These are phyloP conservation scores for Alternaria sp. DNA, from an alignment of 2,329 filamentous ascomycete genomes.

Conservation along the genomic window DNA sequence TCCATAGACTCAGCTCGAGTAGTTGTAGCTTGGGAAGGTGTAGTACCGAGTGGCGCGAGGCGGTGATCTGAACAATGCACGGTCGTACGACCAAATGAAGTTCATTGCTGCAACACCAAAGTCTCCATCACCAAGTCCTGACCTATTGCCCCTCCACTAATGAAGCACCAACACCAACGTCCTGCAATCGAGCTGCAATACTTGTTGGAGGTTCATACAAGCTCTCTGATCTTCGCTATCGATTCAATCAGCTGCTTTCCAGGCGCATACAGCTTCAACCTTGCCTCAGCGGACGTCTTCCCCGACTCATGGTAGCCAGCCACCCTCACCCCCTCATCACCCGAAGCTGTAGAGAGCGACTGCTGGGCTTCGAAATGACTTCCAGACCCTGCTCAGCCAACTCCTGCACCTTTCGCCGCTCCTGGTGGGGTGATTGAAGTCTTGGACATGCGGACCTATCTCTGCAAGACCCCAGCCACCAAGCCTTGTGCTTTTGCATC, in stretches of 20 bases:
- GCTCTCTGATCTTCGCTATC: not conserved
- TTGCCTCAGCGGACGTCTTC: not conserved
- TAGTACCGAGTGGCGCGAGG: not conserved
- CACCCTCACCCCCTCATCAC: not conserved
- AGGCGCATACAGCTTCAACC: not conserved
- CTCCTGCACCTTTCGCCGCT: not conserved
- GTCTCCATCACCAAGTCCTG: conserved; percentile 6
- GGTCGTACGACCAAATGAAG: conserved; percentile 8
- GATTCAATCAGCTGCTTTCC: not conserved
- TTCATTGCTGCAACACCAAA: conserved; percentile 16
- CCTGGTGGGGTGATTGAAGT: not conserved
- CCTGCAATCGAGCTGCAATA: not conserved
- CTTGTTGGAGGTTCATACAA: not conserved
- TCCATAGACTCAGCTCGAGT: conserved; percentile 8
- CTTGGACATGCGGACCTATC: not conserved
- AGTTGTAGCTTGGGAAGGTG: not conserved
- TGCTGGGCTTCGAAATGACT: not conserved
- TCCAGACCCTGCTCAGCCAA: not conserved
- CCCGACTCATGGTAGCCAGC: not conserved
- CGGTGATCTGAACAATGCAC: conserved; percentile 8
- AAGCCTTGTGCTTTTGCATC: not conserved
- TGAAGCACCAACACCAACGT: not conserved
- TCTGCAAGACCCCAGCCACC: not conserved
- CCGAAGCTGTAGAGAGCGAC: not conserved
- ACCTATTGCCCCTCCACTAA: conserved; percentile 9